Evolutionary conservation across 257 asterid species (phyloP).

Genomic region (Ehretia macrophylla): DNA sequence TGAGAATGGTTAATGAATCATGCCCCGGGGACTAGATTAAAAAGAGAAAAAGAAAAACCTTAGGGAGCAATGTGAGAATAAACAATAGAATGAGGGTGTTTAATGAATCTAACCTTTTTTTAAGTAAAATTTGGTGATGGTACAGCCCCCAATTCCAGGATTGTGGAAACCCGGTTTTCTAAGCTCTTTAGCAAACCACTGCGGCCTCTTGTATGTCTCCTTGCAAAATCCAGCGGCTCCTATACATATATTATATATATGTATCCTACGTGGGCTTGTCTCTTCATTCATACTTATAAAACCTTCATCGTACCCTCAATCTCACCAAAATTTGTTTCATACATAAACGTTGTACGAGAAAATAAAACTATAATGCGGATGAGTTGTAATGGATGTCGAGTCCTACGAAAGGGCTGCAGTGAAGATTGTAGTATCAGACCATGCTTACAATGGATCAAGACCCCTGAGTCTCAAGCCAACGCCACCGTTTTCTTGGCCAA

Average conservation of each 20-base stretch:
- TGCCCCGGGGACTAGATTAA: too few relatives aligned
- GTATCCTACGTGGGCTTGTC: too few relatives aligned
- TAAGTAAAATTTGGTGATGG: conserved; percentile 24
- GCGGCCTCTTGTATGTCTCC: conserved; percentile 44
- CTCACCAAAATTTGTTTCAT: too few relatives aligned
- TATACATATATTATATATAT: background rate
- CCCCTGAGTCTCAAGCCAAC: conserved; percentile 68
- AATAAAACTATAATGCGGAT: conserved; percentile 64
- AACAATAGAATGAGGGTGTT: too few relatives aligned
- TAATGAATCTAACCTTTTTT: too few relatives aligned
- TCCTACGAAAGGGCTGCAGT: conserved; percentile 77
- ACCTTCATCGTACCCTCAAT: too few relatives aligned
- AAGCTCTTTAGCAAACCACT: conserved; percentile 16
- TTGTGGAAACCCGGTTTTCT: conserved; percentile 39
- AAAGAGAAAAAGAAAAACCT: too few relatives aligned
- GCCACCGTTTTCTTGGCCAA: conserved; percentile 88
- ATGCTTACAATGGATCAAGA: conserved; percentile 72
- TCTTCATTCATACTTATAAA: too few relatives aligned
- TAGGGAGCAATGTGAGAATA: too few relatives aligned
- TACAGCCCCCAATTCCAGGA: conserved; percentile 58
- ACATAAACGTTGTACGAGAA: too few relatives aligned
- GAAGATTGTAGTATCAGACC: conserved; percentile 68
- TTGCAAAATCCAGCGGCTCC: background rate
- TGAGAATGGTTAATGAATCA: too few relatives aligned
- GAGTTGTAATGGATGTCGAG: conserved; percentile 93